Evolutionary conservation across 2,329 filamentous ascomycete genomes (phyloP).

Genomic region (Colletotrichum coccodes): DNA sequence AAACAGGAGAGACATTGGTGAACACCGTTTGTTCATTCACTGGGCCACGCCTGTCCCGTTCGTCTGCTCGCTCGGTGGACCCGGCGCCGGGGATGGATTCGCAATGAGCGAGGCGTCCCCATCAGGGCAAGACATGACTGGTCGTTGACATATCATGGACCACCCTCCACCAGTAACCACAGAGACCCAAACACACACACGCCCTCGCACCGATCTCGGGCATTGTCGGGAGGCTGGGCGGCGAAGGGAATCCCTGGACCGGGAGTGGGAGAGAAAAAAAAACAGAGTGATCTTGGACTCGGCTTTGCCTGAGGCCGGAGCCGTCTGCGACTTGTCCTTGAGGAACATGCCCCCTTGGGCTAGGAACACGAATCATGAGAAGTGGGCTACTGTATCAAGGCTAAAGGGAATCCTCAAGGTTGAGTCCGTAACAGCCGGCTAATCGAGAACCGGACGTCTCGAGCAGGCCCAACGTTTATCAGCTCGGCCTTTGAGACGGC

Average conservation of each 20-base stretch:
- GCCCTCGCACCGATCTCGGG: constrained; percentile 32
- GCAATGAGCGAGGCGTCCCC: constrained; percentile 30
- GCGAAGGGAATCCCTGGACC: constrained; percentile 17
- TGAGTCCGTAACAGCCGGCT: constrained; percentile 22
- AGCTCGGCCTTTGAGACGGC: neutral
- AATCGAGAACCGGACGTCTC: neutral
- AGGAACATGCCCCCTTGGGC: constrained; percentile 12
- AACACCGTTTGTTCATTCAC: constrained; percentile 16
- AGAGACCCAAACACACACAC: constrained; percentile 23
- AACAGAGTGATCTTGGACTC: constrained; percentile 6
- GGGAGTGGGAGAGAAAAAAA: neutral
- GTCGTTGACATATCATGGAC: constrained; percentile 31
- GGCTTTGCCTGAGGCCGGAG: constrained; percentile 3
- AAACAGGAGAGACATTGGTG: constrained; percentile 28
- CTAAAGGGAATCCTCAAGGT: constrained; percentile 11
- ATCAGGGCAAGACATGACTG: constrained; percentile 29
- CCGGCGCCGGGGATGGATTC: constrained; percentile 19
- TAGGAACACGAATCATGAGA: constrained; percentile 32
- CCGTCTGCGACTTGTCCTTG: neutral
- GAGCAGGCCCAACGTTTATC: neutral
- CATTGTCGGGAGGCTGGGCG: constrained; percentile 31
- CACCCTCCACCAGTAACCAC: constrained; percentile 6
- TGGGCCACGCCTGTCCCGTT: neutral
- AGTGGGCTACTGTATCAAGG: constrained; percentile 31
- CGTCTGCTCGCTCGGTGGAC: constrained; percentile 20